A percentile compares a stretch with the other conserved stretches of the same genome.
These are phyloP conservation scores for Pythium grandisporangium DNA, from an alignment of 352 stramenopile species.

Conservation along the genomic window DNA sequence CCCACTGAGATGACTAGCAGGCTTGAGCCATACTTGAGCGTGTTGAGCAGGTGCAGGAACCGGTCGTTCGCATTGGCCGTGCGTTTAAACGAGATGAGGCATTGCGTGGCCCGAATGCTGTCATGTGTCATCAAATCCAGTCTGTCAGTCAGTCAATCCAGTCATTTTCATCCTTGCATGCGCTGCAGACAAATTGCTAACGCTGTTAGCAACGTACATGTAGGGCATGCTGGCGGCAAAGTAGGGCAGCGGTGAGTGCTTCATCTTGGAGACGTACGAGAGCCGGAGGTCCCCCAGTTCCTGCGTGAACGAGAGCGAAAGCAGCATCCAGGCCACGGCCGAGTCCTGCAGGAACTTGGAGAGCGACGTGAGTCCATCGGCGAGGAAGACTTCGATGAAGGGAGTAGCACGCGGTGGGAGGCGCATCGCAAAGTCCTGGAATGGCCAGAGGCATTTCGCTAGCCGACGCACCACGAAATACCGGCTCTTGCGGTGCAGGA, in stretches of 20 bases:
- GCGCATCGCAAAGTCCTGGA: slow-evolving; percentile 47
- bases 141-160: no score
- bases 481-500: slow-evolving; percentile 59
- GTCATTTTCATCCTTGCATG: no score
- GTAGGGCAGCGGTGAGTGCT: slow-evolving; percentile 62
- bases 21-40: slow-evolving; percentile 81
- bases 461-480: slow-evolving; percentile 45
- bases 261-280: slow-evolving; percentile 64
- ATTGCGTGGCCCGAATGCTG: slow-evolving; percentile 73
- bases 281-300: slow-evolving; percentile 30
- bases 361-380: slow-evolving; percentile 71
- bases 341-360: slow-evolving; percentile 81
- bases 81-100: slow-evolving; percentile 73
- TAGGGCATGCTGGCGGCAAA: slow-evolving; percentile 61
- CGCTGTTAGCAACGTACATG: slow-evolving; percentile 60
- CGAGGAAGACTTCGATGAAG: slow-evolving; percentile 76
- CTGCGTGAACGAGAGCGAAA: slow-evolving; percentile 41
- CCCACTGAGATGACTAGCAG: slow-evolving; percentile 71
- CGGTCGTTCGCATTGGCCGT: slow-evolving; percentile 57
- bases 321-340: slow-evolving; percentile 48
- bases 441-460: slow-evolving; percentile 53
- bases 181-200: no score
- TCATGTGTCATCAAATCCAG: no score
- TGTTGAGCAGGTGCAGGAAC: slow-evolving; percentile 79
- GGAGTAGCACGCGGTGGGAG: slow-evolving; percentile 43